These are phyloP conservation scores for Echites panduratus DNA, from an alignment of 257 asterid species.

Conservation along the genomic window DNA sequence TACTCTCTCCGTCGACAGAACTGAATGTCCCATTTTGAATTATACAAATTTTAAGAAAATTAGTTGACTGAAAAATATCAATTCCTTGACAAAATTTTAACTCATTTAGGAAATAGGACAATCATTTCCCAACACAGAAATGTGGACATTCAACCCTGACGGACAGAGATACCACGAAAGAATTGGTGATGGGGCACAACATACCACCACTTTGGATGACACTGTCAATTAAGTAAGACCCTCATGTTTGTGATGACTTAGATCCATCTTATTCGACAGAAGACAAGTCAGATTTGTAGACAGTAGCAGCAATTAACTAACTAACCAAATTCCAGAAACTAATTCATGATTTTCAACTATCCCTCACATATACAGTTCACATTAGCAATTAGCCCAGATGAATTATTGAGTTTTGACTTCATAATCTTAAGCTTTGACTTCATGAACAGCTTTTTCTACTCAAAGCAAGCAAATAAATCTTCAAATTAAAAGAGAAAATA, in stretches of 20 bases:
- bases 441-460: neutral
- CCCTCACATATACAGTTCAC: neutral
- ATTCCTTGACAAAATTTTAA: too few relatives aligned
- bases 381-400: neutral
- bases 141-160: too few relatives aligned
- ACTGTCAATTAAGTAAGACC: neutral
- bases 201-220: neutral
- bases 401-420: constrained; percentile 7
- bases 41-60: too few relatives aligned
- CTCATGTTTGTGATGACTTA: neutral
- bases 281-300: neutral
- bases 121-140: too few relatives aligned
- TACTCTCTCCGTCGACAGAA: too few relatives aligned
- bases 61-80: too few relatives aligned
- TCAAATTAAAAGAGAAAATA: neutral
- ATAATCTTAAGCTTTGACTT: neutral
- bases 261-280: neutral
- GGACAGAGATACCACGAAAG: neutral
- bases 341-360: neutral
- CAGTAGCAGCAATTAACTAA: neutral
- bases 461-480: neutral
- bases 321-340: neutral
- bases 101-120: too few relatives aligned
- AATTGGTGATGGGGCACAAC: neutral
- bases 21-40: too few relatives aligned